Base-by-base conservation (phyloP, 2,329 filamentous ascomycete genomes). In the Ascomycota sp. region DNA sequence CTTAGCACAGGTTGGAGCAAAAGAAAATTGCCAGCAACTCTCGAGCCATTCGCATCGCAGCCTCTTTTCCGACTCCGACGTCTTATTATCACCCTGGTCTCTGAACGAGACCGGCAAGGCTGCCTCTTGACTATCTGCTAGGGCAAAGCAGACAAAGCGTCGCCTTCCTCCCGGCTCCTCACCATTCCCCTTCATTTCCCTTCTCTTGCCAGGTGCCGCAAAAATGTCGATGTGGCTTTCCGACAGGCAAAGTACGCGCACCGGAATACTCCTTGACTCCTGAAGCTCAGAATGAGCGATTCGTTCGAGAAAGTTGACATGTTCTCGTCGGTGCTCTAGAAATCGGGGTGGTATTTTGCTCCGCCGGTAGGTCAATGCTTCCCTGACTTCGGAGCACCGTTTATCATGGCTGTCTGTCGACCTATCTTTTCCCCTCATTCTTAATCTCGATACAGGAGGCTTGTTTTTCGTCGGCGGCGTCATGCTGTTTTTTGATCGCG, bases 341-440 rank as follows among this genome's bases (percentile, higher is more conserved):
- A 57, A 78, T 95, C 46, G 89, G 89, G 43, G 85, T 94, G 38
- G 81, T 85, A 51, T 98, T 98, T 63, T 95, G 89, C 67, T 89
- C 82, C 48, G 86, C 83, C 47, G 86, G 85, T 93, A 75, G 43
- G 79, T 76, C 15, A 4, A 10, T 3, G 17, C 25, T 1, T 17
- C 20, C 20, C n/a, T 12, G 2, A 12, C 12, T 6, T 20, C 8
- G 22, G 22, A 8, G 22, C 22, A 8, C 22, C 11, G 5, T 11
- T 11, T 3, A 3, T 8, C 3, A 11, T 11, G 8, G 22, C 6
- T 23, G 22, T 11, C 8, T 11, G 22, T 23, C 22, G 22, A 11
- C 22, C 22, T 23, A 8, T 8, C 22, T 23, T 8, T 3, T 12
- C 27, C 27, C 13, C 19, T 23, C 12, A 8, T 8, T 23, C 9